A percentile compares a stretch with the other conserved stretches of the same genome.
Evolutionary conservation across 129 eudicot species (phyloP).

Genomic region (Apium graveolens): DNA sequence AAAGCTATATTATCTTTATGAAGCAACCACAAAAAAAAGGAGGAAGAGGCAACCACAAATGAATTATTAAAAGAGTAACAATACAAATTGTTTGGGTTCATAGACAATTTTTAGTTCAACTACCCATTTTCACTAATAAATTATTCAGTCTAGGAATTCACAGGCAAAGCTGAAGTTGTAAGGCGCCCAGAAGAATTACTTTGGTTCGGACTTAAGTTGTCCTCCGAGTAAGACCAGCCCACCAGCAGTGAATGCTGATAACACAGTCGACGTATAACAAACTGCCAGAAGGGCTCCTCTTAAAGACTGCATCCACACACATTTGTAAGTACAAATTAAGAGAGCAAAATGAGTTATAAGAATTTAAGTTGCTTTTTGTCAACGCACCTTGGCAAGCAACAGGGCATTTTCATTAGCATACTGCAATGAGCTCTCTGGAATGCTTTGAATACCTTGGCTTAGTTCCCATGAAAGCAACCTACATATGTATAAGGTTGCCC

Average conservation of each 20-base stretch:
- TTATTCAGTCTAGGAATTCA: constrained; percentile 3
- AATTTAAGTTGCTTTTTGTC: not conserved
- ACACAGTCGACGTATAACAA: constrained; percentile 53
- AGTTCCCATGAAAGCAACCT: constrained; percentile 78
- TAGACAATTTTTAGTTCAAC: not conserved
- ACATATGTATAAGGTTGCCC: constrained; percentile 8
- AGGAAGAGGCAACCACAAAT: not conserved
- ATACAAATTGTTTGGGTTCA: not conserved
- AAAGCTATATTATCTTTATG: too few relatives aligned
- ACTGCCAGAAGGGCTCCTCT: constrained; percentile 56
- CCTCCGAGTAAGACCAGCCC: constrained; percentile 55
- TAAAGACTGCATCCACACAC: constrained; percentile 53
- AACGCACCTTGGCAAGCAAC: constrained; percentile 66
- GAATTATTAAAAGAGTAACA: not conserved
- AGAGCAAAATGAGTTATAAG: constrained; percentile 3
- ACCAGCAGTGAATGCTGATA: constrained; percentile 52
- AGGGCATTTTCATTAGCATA: constrained; percentile 83
- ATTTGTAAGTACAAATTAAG: not conserved
- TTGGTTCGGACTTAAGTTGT: constrained; percentile 48
- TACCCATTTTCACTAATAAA: not conserved
- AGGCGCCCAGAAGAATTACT: constrained; percentile 22
- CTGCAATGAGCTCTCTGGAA: constrained; percentile 68
- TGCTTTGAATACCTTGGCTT: constrained; percentile 75
- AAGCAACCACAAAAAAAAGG: too few relatives aligned
- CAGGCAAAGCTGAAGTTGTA: constrained; percentile 11